Base-by-base conservation (phyloP, 257 asterid genomes). In the Nemophila menziesii region DNA sequence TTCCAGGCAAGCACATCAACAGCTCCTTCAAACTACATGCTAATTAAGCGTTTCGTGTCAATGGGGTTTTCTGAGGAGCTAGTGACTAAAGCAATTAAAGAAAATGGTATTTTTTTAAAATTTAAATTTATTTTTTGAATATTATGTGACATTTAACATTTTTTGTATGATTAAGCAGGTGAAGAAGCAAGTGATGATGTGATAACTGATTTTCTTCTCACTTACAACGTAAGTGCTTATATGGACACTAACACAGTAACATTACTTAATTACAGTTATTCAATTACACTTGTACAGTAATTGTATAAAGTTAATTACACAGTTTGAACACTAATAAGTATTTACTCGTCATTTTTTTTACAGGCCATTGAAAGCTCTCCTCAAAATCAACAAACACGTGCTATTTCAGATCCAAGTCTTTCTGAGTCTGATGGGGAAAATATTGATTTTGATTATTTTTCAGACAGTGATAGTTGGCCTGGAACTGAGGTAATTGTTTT, bases 301-400 rank as follows among this genome's bases (percentile, higher is more conserved):
- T 48, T 0, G 5, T 14, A 23, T 33, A 18, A 12, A 13, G 14
- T 52, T 26, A 41, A 40, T 17, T 13, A 6, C 3, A 27, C 5
- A 11, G 36, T 40, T 29, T 13, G n/a, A 20, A 29, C 13, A 15
- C 3, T 14, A 22, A 14, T 14, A 1, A 12, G 19, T 21, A 13
- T 16, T 58, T 29, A 38, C 38, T 63, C 13, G 39, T 12, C 45
- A 33, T 41, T 41, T 51, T 49, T 17, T 44, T 47, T 68, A 49
- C 80, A 82, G 94, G 61, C 72, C 51, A 78, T 74, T 52, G 80
- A 72, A 45, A 79, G 72, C 17, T 71, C 90, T 57, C 79, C 78
- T 46, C 72, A 59, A 29, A n/a, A n/a, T n/a, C 68, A 51, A 56
- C 78, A 56, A 39, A 55, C 43, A 40, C 37, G 67, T 53, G 39